phyloP scores from a whole-genome alignment of 2,329 filamentous ascomycete genomes.

The Ophiostoma populinum region DNA sequence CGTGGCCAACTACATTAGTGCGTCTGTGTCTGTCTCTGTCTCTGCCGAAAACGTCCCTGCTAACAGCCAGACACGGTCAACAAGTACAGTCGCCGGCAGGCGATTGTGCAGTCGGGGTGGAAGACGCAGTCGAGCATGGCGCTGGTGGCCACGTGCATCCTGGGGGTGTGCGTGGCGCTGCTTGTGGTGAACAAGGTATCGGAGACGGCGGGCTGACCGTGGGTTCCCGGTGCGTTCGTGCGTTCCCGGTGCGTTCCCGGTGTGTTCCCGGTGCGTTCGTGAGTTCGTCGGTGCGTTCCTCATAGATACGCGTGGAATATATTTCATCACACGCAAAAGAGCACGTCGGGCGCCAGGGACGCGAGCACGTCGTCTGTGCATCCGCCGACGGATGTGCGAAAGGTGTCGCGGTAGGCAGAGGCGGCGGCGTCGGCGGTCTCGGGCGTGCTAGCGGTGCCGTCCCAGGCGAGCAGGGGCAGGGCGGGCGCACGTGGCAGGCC shows the following conservation, averaged over 20 bases:
- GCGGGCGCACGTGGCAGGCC: slow-evolving; percentile 25
- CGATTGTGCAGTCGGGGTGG: slow-evolving; percentile 85
- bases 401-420: slow-evolving; percentile 35
- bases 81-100: slow-evolving; percentile 60
- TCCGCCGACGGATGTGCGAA: slow-evolving; percentile 48
- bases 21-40: slow-evolving; percentile 14
- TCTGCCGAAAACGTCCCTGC: neutral
- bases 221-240: neutral
- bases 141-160: slow-evolving; percentile 42
- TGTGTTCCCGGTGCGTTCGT: too few species aligned
- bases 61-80: slow-evolving; percentile 42
- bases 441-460: slow-evolving; percentile 32
- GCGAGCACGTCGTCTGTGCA: slow-evolving; percentile 28
- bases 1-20: slow-evolving; percentile 72
- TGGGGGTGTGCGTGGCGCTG: slow-evolving; percentile 48
- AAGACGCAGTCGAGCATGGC: slow-evolving; percentile 65
- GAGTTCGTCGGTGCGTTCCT: too few species aligned
- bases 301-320: too few species aligned
- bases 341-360: slow-evolving; percentile 6
- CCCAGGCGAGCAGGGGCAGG: slow-evolving; percentile 46
- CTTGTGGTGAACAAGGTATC: slow-evolving; percentile 30
- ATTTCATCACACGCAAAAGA: too few species aligned
- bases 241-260: too few species aligned
- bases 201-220: slow-evolving; percentile 7
- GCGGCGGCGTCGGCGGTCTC: slow-evolving; percentile 27